Conservation (phyloP, 2,329 filamentous ascomycete genomes). For the Cordyceps fumosorosea region DNA sequence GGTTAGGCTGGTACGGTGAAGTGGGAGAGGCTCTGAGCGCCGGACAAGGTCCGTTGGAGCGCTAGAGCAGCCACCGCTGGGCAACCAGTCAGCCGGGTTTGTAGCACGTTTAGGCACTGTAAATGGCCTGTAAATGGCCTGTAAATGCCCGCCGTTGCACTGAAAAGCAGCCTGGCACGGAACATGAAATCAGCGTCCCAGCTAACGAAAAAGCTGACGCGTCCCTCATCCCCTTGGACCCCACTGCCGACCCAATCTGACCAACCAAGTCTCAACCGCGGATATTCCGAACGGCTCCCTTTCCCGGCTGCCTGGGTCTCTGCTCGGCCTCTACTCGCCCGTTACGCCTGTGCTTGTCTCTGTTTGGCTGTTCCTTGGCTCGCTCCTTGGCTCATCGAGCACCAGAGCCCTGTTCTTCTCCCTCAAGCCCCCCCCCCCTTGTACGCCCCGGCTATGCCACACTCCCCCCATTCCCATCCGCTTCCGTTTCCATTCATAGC, state of each 20-base stretch:
- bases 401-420: conserved; percentile 4
- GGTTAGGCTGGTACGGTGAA: not conserved
- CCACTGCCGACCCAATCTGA: conserved; percentile 5
- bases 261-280: conserved; percentile 7
- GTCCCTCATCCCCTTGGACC: conserved; percentile 20
- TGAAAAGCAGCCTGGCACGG: not conserved
- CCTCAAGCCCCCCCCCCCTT: not conserved
- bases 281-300: conserved; percentile 4
- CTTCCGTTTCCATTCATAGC: conserved; percentile 27
- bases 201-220: conserved; percentile 21
- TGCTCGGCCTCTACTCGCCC: not conserved
- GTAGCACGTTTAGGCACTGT: not conserved
- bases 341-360: not conserved
- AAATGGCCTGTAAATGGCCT: not conserved
- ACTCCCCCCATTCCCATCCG: conserved; percentile 12
- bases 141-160: not conserved
- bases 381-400: not conserved
- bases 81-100: not conserved
- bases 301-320: not conserved
- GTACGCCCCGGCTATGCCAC: not conserved
- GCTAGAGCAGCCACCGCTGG: not conserved
- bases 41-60: not conserved
- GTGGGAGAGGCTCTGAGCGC: not conserved
- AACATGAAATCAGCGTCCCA: not conserved
- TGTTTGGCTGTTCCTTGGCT: not conserved